These are phyloP conservation scores for Triticum aestivum DNA, from an alignment of 176 grass and related monocot species.

Conservation along the genomic window DNA sequence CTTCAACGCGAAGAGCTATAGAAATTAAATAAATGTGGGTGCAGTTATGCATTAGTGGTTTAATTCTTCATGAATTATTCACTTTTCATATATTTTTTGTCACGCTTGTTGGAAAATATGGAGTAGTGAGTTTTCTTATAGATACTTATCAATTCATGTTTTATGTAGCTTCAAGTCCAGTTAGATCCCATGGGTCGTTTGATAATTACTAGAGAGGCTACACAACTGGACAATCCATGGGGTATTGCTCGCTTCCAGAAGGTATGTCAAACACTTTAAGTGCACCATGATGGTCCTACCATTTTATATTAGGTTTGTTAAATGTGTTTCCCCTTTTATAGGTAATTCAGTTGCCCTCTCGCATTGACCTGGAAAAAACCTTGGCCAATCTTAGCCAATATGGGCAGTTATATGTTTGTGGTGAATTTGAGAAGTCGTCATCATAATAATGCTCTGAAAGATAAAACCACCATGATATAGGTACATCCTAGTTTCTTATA, in stretches of 20 bases:
- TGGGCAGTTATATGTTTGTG: background rate
- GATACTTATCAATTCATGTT: background rate
- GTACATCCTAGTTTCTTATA: background rate
- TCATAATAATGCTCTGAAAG: background rate
- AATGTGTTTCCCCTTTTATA: background rate
- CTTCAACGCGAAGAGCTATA: constrained; percentile 68
- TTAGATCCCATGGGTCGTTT: background rate
- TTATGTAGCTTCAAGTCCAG: background rate
- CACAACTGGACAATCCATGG: constrained; percentile 75
- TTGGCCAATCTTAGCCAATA: background rate
- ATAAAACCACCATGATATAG: background rate
- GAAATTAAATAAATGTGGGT: background rate
- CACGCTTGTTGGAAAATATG: background rate
- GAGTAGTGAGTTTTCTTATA: background rate
- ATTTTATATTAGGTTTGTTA: background rate
- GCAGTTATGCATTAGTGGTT: background rate
- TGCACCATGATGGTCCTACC: background rate
- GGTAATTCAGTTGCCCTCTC: background rate
- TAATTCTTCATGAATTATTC: background rate
- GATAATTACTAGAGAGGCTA: background rate
- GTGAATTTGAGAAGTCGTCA: background rate
- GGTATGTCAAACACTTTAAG: background rate
- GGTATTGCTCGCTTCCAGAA: constrained; percentile 72
- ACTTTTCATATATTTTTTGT: background rate
- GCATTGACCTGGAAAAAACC: background rate